These are phyloP conservation scores for Ophiocordyceps camponoti-rufipedis DNA, from an alignment of 2,329 filamentous ascomycete genomes.

Conservation along the genomic window DNA sequence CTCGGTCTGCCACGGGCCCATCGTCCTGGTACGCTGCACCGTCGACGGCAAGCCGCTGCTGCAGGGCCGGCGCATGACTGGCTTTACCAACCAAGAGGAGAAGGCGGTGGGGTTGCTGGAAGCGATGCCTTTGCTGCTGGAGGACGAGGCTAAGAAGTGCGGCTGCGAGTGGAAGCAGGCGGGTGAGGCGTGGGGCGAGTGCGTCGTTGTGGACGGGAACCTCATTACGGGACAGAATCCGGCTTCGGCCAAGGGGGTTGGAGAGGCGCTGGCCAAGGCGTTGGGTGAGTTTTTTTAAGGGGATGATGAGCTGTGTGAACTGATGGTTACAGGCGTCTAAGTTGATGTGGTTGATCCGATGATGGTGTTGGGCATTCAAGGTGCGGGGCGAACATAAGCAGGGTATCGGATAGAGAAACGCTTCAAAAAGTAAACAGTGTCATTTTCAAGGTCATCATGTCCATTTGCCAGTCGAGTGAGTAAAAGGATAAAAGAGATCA, in stretches of 20 bases:
- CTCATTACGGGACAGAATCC: conserved; percentile 43
- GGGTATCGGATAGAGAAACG: too few relatives aligned
- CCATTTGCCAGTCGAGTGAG: too few relatives aligned
- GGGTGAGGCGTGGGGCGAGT: conserved; percentile 26
- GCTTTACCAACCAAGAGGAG: conserved; percentile 42
- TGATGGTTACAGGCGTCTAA: neutral
- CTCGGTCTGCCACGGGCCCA: conserved; percentile 53
- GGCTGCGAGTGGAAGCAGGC: conserved; percentile 40
- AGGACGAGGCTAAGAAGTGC: conserved; percentile 31
- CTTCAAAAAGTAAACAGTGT: neutral
- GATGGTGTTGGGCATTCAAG: too few relatives aligned
- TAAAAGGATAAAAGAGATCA: too few relatives aligned
- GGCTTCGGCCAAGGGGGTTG: conserved; percentile 29
- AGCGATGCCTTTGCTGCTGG: conserved; percentile 40
- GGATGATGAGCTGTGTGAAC: neutral
- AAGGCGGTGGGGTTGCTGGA: conserved; percentile 25
- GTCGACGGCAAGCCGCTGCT: conserved; percentile 32
- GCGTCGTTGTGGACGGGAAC: conserved; percentile 30
- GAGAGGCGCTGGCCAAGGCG: conserved; percentile 29
- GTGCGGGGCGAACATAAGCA: too few relatives aligned
- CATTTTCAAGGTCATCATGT: too few relatives aligned
- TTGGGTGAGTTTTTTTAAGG: conserved; percentile 10
- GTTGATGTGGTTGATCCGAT: neutral
- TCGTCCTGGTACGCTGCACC: conserved; percentile 40
- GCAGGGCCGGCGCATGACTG: conserved; percentile 37